These are phyloP conservation scores for Candida gigantensis DNA, from an alignment of 1,139 yeast genomes.

Conservation along the genomic window DNA sequence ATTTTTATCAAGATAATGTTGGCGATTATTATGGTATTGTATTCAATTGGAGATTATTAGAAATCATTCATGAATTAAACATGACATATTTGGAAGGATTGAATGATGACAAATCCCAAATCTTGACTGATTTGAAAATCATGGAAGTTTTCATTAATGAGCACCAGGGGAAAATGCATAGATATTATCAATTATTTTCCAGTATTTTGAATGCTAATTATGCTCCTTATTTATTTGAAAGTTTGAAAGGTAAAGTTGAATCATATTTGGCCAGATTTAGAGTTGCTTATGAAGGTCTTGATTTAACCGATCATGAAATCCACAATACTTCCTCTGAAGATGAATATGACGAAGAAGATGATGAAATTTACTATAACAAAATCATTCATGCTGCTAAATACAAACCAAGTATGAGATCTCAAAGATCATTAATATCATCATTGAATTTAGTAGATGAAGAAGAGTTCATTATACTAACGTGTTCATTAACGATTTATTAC, in stretches of 20 bases:
- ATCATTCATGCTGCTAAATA: constrained; percentile 8
- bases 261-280: constrained; percentile 24
- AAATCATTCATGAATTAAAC: constrained; percentile 35
- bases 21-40: constrained; percentile 29
- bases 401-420: constrained; percentile 13
- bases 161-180: constrained; percentile 13
- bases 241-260: constrained; percentile 22
- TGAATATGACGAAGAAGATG: constrained; percentile 17
- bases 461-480: constrained; percentile 33
- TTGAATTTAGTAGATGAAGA: constrained; percentile 39
- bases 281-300: constrained; percentile 25
- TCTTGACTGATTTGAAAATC: constrained; percentile 25
- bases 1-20: constrained; percentile 24
- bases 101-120: constrained; percentile 17
- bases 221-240: constrained; percentile 23
- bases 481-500: constrained; percentile 30
- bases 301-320: constrained; percentile 32
- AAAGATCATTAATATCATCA: constrained; percentile 29
- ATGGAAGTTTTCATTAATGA: constrained; percentile 22
- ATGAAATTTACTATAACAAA: constrained; percentile 14
- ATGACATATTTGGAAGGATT: constrained; percentile 27
- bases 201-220: constrained; percentile 29
- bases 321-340: constrained; percentile 23
- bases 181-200: constrained; percentile 31
- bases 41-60: constrained; percentile 41